Conservation (phyloP, 805 yeast species). For the Candida rishiriensis region DNA sequence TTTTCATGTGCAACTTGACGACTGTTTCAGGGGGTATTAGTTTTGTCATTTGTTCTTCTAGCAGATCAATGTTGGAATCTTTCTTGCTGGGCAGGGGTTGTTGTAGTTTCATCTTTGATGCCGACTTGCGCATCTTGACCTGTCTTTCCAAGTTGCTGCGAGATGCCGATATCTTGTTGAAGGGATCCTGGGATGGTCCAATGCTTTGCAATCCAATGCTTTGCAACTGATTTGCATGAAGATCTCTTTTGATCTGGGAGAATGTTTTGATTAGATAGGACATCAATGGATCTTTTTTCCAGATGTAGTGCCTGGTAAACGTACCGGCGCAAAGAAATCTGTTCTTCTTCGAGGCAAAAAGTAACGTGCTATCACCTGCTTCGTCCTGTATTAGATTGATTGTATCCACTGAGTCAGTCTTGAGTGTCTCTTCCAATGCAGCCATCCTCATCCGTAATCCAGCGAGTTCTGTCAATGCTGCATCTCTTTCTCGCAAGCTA, state of each 20-base stretch:
- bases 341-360: slow-evolving; percentile 15
- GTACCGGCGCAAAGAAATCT: slow-evolving; percentile 16
- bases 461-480: slow-evolving; percentile 3
- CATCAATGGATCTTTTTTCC: slow-evolving; percentile 18
- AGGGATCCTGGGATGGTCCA: neutral
- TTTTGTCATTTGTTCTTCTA: slow-evolving; percentile 8
- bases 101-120: slow-evolving; percentile 1
- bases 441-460: slow-evolving; percentile 4
- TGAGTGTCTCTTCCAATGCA: slow-evolving; percentile 6
- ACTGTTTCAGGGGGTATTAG: slow-evolving; percentile 28
- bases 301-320: slow-evolving; percentile 9
- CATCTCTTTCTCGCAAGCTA: neutral
- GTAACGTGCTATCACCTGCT: slow-evolving; percentile 3
- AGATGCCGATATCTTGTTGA: neutral
- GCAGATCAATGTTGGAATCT: neutral
- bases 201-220: neutral
- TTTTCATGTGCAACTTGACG: slow-evolving; percentile 34
- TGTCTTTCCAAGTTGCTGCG: slow-evolving; percentile 5
- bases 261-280: slow-evolving; percentile 9
- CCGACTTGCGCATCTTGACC: slow-evolving; percentile 8
- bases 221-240: neutral
- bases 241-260: neutral
- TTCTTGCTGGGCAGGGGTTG: neutral
- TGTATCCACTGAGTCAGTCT: slow-evolving; percentile 2
- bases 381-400: slow-evolving; percentile 10